Conservation (phyloP, 2,329 filamentous ascomycete genomes). For the Fusarium decemcellulare region DNA sequence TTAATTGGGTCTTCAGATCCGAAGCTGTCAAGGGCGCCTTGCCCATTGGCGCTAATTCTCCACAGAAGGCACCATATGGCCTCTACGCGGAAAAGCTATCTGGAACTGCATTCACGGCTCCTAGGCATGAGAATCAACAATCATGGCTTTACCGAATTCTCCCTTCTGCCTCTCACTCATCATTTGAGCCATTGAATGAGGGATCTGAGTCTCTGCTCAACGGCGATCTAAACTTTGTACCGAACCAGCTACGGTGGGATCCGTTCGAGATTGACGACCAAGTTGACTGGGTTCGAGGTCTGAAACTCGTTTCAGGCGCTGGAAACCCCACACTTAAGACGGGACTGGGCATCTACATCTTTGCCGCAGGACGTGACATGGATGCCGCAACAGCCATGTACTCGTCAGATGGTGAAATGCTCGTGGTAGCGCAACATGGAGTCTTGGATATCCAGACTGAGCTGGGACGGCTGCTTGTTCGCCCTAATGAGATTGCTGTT, state of each 20-base stretch:
- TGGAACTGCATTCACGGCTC: constrained; percentile 79
- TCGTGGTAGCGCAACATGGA: constrained; percentile 83
- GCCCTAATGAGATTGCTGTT: constrained; percentile 82
- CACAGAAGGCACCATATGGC: constrained; percentile 82
- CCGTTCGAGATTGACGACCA: constrained; percentile 80
- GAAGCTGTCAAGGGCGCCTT: constrained; percentile 82
- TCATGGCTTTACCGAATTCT: constrained; percentile 80
- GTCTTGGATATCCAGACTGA: constrained; percentile 83
- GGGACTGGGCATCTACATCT: constrained; percentile 87
- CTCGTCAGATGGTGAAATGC: constrained; percentile 84
- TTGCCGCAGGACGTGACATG: constrained; percentile 85
- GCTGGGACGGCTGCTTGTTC: constrained; percentile 79
- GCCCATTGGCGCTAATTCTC: constrained; percentile 83
- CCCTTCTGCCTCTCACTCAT: constrained; percentile 72
- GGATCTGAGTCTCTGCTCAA: constrained; percentile 11
- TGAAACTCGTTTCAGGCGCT: constrained; percentile 82
- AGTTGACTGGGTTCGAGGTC: constrained; percentile 66
- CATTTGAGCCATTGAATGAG: constrained; percentile 52
- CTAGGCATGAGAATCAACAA: constrained; percentile 77
- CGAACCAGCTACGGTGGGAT: constrained; percentile 88
- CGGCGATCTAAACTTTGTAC: constrained; percentile 57
- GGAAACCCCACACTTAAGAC: constrained; percentile 85
- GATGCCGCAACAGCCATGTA: constrained; percentile 80
- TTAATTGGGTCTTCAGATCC: constrained; percentile 62
- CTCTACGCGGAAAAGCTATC: constrained; percentile 87